Percentiles rank a stretch among this genome's conserved stretches.
These are phyloP conservation scores for Flaveria ramosissima DNA, from an alignment of 129 eudicot species.

Conservation along the genomic window DNA sequence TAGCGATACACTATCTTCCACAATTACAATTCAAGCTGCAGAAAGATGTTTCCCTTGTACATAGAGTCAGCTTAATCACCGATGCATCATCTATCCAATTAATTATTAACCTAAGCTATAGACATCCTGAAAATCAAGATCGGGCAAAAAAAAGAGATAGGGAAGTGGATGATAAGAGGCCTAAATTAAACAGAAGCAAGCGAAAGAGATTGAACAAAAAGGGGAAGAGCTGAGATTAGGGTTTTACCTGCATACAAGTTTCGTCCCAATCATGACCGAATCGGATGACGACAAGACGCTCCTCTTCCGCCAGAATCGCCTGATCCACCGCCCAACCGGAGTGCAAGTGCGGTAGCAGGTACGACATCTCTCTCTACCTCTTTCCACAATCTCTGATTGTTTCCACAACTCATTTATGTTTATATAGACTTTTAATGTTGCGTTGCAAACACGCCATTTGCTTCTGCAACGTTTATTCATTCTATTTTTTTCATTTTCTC, in stretches of 20 bases:
- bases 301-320: slow-evolving; percentile 96
- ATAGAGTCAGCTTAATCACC: not conserved
- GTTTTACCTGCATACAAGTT: slow-evolving; percentile 89
- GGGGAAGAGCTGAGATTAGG: not conserved
- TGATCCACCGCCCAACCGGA: slow-evolving; percentile 99
- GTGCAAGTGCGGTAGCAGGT: slow-evolving; percentile 89
- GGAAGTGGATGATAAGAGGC: not conserved
- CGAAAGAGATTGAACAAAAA: not conserved
- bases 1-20: no score
- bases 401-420: not conserved
- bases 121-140: not conserved
- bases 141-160: not conserved
- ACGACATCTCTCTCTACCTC: slow-evolving; percentile 67
- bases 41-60: no score
- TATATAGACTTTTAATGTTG: not conserved
- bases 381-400: not conserved
- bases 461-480: no score
- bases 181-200: not conserved
- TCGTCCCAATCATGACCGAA: slow-evolving; percentile 98
- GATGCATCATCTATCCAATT: no score
- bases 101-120: not conserved
- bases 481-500: no score
- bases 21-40: no score
- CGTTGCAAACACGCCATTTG: not conserved
- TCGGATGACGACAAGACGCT: slow-evolving; percentile 90